A percentile compares a stretch with the other conserved stretches of the same genome.
These are phyloP conservation scores for Huntiella savannae DNA, from an alignment of 2,329 filamentous ascomycete species.

Conservation along the genomic window DNA sequence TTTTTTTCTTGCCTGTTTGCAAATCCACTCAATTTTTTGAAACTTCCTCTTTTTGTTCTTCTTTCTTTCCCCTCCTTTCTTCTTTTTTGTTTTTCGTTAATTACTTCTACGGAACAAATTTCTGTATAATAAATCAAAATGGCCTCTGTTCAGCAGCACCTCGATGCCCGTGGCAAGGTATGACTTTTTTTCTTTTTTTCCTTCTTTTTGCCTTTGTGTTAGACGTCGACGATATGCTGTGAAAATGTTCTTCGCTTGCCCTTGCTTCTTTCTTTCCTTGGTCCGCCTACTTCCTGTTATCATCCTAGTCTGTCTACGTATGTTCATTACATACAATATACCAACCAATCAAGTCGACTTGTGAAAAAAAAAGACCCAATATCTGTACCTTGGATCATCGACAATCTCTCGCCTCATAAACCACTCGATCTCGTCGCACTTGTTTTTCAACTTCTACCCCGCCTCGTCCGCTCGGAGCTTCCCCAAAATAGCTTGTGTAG, in stretches of 20 bases:
- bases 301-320: not conserved
- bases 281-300: constrained; percentile 4
- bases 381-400: not conserved
- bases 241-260: too few species aligned
- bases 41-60: constrained; percentile 3
- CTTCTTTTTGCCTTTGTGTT: too few species aligned
- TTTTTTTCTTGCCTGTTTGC: constrained; percentile 4
- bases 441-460: too few species aligned
- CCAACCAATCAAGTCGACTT: too few species aligned
- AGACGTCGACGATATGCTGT: too few species aligned
- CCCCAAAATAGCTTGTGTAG: constrained; percentile 7
- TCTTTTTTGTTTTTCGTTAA: constrained; percentile 12
- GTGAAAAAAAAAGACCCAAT: not conserved
- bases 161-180: constrained; percentile 48
- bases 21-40: constrained; percentile 5
- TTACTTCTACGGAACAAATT: constrained; percentile 2
- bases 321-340: too few species aligned
- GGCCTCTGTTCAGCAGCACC: constrained; percentile 62
- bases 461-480: constrained; percentile 3
- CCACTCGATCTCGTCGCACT: not conserved
- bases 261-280: too few species aligned
- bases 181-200: constrained; percentile 1
- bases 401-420: not conserved
- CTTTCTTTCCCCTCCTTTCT: constrained; percentile 6
- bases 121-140: constrained; percentile 20